phyloP scores from a whole-genome alignment of 345 rosid genomes.

The Syzygium oleosum region DNA sequence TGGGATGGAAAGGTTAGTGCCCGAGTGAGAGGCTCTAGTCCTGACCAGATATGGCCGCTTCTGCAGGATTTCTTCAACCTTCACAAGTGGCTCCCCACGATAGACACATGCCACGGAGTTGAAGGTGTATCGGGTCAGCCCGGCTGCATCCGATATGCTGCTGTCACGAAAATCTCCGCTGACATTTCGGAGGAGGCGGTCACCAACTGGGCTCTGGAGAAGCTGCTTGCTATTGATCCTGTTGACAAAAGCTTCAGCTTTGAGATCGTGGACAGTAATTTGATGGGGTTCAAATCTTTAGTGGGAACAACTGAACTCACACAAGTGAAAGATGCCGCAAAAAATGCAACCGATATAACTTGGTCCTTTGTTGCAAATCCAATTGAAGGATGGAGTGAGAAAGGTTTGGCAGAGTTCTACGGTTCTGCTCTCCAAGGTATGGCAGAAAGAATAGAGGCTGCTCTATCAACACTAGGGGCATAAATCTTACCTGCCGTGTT shows the following conservation, averaged over 20 bases:
- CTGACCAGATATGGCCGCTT: background rate
- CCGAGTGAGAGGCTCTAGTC: background rate
- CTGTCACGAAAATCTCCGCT: background rate
- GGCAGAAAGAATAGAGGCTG: background rate
- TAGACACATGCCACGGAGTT: conserved; percentile 29
- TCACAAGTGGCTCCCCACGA: background rate
- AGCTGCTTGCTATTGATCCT: conserved; percentile 26
- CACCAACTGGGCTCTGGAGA: conserved; percentile 39
- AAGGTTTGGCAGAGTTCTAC: background rate
- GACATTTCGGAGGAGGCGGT: background rate
- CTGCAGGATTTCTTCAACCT: background rate
- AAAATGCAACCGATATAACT: background rate
- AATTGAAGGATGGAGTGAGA: background rate
- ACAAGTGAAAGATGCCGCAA: conserved; percentile 3
- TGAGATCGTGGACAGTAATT: conserved; percentile 38
- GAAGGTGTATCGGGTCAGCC: conserved; percentile 18
- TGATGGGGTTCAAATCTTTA: conserved; percentile 25
- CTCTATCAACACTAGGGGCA: background rate
- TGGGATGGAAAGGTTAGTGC: background rate
- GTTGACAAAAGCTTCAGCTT: conserved; percentile 33
- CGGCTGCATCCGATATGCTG: conserved; percentile 45
- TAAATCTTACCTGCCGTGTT: background rate
- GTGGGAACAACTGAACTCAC: conserved; percentile 27
- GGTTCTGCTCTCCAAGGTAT: background rate
- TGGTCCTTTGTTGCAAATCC: background rate